These are phyloP conservation scores for Craterostigma plantagineum DNA, from an alignment of 257 asterid species.

Conservation along the genomic window DNA sequence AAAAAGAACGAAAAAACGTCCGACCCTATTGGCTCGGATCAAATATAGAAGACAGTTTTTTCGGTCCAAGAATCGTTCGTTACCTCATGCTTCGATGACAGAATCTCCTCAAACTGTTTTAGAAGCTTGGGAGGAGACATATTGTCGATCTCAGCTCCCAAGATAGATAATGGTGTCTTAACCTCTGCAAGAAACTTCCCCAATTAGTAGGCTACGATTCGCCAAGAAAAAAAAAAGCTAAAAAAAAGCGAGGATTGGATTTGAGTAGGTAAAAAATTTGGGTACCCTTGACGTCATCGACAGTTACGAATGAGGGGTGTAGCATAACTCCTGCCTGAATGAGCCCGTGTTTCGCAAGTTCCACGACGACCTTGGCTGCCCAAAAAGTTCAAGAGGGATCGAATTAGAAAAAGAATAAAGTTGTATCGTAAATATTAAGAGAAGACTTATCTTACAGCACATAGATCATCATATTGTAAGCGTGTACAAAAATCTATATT, in stretches of 20 bases:
- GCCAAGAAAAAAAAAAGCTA: not conserved
- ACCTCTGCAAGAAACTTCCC: conserved; percentile 25
- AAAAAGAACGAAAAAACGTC: not conserved
- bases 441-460: too few relatives aligned
- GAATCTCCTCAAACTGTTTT: conserved; percentile 26
- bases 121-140: conserved; percentile 33
- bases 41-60: not conserved
- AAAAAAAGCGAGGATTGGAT: not conserved
- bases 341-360: conserved; percentile 19
- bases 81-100: conserved; percentile 45
- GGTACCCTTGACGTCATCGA: conserved; percentile 40
- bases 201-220: not conserved
- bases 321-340: conserved; percentile 41
- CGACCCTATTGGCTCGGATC: not conserved
- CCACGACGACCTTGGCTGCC: conserved; percentile 43
- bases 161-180: conserved; percentile 29
- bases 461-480: too few relatives aligned
- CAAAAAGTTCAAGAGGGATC: too few relatives aligned
- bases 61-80: too few relatives aligned
- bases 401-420: too few relatives aligned
- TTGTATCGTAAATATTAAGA: too few relatives aligned
- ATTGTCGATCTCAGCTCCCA: conserved; percentile 45
- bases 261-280: not conserved
- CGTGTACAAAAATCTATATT: too few relatives aligned
- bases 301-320: conserved; percentile 32